phyloP scores from a whole-genome alignment of 1,139 yeast genomes.

The Suhomyces choctaworum region DNA sequence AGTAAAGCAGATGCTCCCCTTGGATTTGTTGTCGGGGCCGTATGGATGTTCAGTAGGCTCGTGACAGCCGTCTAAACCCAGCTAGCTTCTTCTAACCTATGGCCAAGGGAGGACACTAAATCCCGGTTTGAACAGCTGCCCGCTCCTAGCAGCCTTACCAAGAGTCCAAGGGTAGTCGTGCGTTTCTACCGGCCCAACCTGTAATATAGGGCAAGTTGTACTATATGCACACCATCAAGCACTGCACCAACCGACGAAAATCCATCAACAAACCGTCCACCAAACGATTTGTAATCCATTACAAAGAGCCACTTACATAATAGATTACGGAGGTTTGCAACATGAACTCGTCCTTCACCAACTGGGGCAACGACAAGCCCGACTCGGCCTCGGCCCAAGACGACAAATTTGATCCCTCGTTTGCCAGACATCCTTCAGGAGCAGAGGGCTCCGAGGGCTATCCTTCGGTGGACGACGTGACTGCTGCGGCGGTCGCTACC shows the following conservation, averaged over 20 bases:
- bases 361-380: slow-evolving; percentile 27
- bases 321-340: slow-evolving; percentile 8
- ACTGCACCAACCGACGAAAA: not conserved
- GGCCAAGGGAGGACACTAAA: too few species aligned
- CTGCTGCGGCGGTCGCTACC: slow-evolving; percentile 34
- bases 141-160: too few species aligned
- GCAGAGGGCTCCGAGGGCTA: slow-evolving; percentile 19
- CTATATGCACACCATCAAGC: too few species aligned
- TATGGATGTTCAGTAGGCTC: too few species aligned
- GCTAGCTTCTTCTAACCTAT: too few species aligned
- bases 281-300: slow-evolving; percentile 14
- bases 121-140: too few species aligned
- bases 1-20: too few species aligned
- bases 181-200: too few species aligned
- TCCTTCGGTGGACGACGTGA: slow-evolving; percentile 31
- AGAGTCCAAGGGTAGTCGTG: too few species aligned
- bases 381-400: slow-evolving; percentile 14
- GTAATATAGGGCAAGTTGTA: too few species aligned
- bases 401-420: slow-evolving; percentile 33
- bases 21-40: too few species aligned
- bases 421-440: slow-evolving; percentile 28
- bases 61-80: too few species aligned
- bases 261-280: slow-evolving; percentile 5
- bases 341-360: slow-evolving; percentile 29
- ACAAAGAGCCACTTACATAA: slow-evolving; percentile 15